Base-by-base conservation (phyloP, 1,139 yeast genomes). In the Hyphopichia khmerensis region DNA sequence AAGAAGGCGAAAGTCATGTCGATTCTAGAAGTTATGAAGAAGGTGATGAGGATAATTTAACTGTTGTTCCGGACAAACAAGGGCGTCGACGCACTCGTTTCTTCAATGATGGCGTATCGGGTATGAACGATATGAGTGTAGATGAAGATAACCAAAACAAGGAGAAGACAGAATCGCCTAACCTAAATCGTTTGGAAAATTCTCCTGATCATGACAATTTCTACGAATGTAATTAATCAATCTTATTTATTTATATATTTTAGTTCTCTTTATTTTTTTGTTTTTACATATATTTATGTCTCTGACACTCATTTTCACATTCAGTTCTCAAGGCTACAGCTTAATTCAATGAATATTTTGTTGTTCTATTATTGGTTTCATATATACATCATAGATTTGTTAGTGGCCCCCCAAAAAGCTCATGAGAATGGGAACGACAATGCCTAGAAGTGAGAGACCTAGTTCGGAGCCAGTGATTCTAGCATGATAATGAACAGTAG, bases 381-480 rank as follows among this genome's bases (percentile, higher is more conserved):
- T n/a, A n/a, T n/a, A n/a, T n/a, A n/a, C n/a, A n/a, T n/a, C 10
- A 4, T 27, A 6, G 13, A 13, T 27, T 11, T 14, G 18, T 35
- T 41, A 42, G 17, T 48, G 43, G 27, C 45, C 52, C 16, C 48
- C 43, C 24, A 49, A 21, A 17, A 55, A 38, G 41, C 55, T 49
- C 14, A 56, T 33, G 24, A 52, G 5, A 4, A 48, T 31, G 2
- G 62, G 59, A 13, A 57, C 37, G n/a, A 40, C 13, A 14, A 51
- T 43, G 5, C 62, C 62, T 13, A 37, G 33, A n/a, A 55, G 19
- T 16, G 52, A 41, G 13, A 50, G 17, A n/a, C 46, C 18, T 29
- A 50, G 38, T 27, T 52, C 51, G 13, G 26, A 21, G 29, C 39
- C 37, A 8, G 45, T 38, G n/a, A 46, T 21, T 14, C 24, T 41